These are phyloP conservation scores for Botryosphaeria dothidea DNA, from an alignment of 2,329 filamentous ascomycete species.

Conservation along the genomic window DNA sequence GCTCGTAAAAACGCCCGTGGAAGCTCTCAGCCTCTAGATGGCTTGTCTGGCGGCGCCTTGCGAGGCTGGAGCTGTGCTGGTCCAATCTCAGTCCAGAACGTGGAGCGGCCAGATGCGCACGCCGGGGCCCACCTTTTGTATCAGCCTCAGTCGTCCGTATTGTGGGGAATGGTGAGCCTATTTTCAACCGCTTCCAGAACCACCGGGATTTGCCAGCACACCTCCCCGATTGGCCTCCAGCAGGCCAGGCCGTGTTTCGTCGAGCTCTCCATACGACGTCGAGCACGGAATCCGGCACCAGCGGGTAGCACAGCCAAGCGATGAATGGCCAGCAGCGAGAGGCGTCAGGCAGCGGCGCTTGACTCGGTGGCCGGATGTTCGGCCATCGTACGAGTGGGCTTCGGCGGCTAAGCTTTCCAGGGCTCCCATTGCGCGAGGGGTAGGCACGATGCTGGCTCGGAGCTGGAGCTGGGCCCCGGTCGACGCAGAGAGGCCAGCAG, in stretches of 20 bases:
- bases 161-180: slow-evolving; percentile 5
- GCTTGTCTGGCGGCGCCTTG: slow-evolving; percentile 11
- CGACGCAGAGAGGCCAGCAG: neutral
- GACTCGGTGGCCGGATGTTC: slow-evolving; percentile 8
- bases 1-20: neutral
- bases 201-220: neutral
- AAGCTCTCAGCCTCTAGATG: neutral
- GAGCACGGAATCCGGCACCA: slow-evolving; percentile 4
- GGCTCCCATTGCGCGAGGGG: neutral
- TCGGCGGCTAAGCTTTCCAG: slow-evolving; percentile 4
- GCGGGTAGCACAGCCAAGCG: slow-evolving; percentile 5
- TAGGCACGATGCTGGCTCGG: neutral
- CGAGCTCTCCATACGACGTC: neutral
- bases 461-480: neutral
- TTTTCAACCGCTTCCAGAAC: slow-evolving; percentile 4
- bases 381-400: neutral
- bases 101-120: slow-evolving; percentile 1
- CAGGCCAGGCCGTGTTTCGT: neutral
- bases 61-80: slow-evolving; percentile 6
- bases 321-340: neutral
- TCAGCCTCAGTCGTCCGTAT: neutral
- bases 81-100: slow-evolving; percentile 4
- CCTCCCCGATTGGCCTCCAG: neutral
- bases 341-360: neutral
- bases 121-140: neutral